These are phyloP conservation scores for Cucurbita maxima DNA, from an alignment of 306 rosid species.

Conservation along the genomic window DNA sequence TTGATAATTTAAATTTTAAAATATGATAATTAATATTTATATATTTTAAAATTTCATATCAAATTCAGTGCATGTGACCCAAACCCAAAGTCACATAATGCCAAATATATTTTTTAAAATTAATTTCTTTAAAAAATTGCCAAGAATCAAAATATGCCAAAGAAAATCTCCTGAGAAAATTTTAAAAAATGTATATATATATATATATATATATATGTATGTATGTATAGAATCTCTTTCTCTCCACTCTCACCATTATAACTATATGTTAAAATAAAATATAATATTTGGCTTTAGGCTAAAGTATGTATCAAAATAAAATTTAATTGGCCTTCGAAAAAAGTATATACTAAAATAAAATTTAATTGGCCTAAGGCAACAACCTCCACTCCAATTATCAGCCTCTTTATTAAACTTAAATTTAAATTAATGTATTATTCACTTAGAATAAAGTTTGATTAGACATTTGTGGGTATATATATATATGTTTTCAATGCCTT, in stretches of 20 bases:
- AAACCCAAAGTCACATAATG: neutral
- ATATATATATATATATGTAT: too few relatives aligned
- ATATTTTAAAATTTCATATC: neutral
- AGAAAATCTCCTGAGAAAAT: neutral
- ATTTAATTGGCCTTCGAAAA: neutral
- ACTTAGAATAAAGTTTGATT: slow-evolving; percentile 9
- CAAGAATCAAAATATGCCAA: neutral
- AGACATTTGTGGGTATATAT: slow-evolving; percentile 5
- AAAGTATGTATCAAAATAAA: neutral
- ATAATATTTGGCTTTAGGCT: neutral
- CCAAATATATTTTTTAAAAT: neutral
- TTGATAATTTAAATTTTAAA: too few relatives aligned
- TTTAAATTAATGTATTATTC: neutral
- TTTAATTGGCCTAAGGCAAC: neutral
- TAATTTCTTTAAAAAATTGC: neutral
- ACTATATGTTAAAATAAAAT: neutral
- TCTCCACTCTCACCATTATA: neutral
- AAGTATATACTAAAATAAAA: neutral
- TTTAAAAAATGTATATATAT: neutral
- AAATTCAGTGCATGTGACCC: neutral
- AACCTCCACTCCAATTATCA: neutral
- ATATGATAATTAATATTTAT: too few relatives aligned
- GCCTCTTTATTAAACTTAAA: too few relatives aligned
- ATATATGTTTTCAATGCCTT: neutral
- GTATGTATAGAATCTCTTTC: neutral